Base-by-base conservation (phyloP, 1,284 basidiomycete genomes). In the Coniferiporia sulphurascens region DNA sequence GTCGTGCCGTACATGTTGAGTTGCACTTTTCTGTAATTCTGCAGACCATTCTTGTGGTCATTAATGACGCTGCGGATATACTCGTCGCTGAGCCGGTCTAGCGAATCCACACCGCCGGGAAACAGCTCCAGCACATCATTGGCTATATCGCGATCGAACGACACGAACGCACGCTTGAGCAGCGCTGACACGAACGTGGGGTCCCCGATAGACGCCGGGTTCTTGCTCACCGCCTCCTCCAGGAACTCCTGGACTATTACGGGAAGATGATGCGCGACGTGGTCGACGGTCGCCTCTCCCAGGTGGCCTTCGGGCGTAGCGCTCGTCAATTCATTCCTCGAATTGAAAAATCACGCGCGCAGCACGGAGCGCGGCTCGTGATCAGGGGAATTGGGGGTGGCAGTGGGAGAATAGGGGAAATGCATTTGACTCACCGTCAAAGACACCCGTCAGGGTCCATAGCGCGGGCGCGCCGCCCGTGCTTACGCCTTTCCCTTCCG, bases 241-340 rank as follows among this genome's bases (percentile, higher is more conserved):
- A 87, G 70, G 65, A 81, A 82, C 63, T 85, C 75, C 41, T 76
- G 77, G 38, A 87, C 76, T 66, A 87, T 87, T 65, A 85, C 83
- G 53, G 85, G 86, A 58, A 88, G 74, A 67, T 86, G 83, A 65
- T 82, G 75, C 43, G 83, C 80, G 57, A 85, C 83, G 63, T 87
- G 84, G 63, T 83, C 81, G 9, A 86, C 87, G 0, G 60, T 62
- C 45, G 60, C 41, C 48, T 62, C 60, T 3, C 60, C 60, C 36
- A 62, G 60, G 50, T 62, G 60, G 17, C 60, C 60, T 62, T 56
- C 22, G 17, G 17, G 27, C 43, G 19, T 13, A 48, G 12, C n/a
- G 21, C 15, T 27, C 13, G 45, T 48, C 45, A 48, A 49, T 34
- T 56, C 46, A 56, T 38, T 48, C 21, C 36, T 19, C 21, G 13